Percentiles rank a stretch among this genome's conserved stretches.
phyloP scores from a whole-genome alignment of 164 flowering plant species.

The Chloranthus sessilifolius region DNA sequence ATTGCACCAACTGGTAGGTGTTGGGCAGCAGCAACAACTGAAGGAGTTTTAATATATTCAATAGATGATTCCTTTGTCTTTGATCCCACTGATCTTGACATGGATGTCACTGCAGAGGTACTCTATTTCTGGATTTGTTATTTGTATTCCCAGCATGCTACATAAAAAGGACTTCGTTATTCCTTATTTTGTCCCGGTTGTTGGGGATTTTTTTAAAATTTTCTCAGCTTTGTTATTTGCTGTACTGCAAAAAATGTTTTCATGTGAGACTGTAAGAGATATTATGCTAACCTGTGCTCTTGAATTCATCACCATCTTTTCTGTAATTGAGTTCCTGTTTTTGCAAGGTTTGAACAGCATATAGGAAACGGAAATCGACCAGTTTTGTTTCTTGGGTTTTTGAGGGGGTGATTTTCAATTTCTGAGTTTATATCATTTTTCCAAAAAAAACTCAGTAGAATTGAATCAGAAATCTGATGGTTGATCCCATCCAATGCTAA shows the following conservation, averaged over 20 bases:
- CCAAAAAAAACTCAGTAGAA: too few relatives aligned
- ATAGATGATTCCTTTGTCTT: constrained; percentile 85
- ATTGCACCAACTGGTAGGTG: constrained; percentile 96
- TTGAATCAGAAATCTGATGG: too few relatives aligned
- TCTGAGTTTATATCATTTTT: too few relatives aligned
- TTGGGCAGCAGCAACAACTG: constrained; percentile 99
- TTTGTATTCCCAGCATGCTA: background rate
- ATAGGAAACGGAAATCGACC: too few relatives aligned
- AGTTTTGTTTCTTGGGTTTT: too few relatives aligned
- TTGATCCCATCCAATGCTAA: too few relatives aligned
- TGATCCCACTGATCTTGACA: constrained; percentile 97
- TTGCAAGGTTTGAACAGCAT: too few relatives aligned
- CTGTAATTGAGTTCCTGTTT: too few relatives aligned
- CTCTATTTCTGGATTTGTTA: background rate
- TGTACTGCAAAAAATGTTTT: background rate
- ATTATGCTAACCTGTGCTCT: background rate
- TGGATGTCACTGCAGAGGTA: constrained; percentile 97
- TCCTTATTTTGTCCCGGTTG: background rate
- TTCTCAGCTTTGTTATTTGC: background rate
- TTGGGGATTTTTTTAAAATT: background rate
- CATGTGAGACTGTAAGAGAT: background rate
- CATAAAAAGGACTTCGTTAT: too few relatives aligned
- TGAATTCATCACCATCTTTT: background rate
- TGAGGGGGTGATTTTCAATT: too few relatives aligned
- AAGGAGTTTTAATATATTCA: constrained; percentile 86